Base-by-base conservation (phyloP, 2,329 filamentous ascomycete species). In the Cryphonectria nitschkei region DNA sequence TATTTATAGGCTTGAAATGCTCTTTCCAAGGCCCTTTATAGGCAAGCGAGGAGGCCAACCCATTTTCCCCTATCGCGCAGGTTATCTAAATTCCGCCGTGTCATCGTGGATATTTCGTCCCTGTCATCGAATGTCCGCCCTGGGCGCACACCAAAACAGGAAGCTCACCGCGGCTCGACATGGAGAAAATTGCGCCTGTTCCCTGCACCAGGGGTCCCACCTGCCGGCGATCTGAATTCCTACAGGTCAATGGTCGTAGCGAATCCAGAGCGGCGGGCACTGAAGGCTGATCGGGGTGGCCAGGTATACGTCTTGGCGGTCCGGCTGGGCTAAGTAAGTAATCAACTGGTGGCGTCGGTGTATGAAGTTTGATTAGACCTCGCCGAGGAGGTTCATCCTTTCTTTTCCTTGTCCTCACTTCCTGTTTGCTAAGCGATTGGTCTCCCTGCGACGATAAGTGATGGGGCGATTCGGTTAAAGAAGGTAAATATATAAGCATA, bases 101-200 rank as follows among this genome's bases (percentile, higher is more conserved):
- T 32, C 54, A 58, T 58, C 54, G 54, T 58, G 46, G 22, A 11
- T 62, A 22, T 62, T 62, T 62, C 9, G 58, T 39, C 58, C 34
- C 56, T 39, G 19, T 26, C 34, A n/a, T 64, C 39, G 22, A 64
- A 8, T 26, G 41, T 32, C 39, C 61, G 8, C 37, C 41, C 37
- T 34, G 58, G 37, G 32, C 32, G 29, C 26, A 7, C 9, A 50
- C 70, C 73, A 71, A 66, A 74, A 71, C 60, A 72, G 73, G 74
- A 73, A 75, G 74, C 74, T 73, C 64, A 68, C 54, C 54, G 26
- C 8, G 54, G 54, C 26, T 34, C 29, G 54, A 58, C 54, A 41
- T 46, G 61, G 32, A n/a, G 46, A 54, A 61, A n/a, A 41, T 34
- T 34, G 50, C 62, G 41, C 54, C 58, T 50, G 29, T 19, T 14